Percentiles rank a stretch among this genome's conserved stretches.
Evolutionary conservation across 2,329 filamentous ascomycete species (phyloP).

Genomic region (Monosporascus sp.): DNA sequence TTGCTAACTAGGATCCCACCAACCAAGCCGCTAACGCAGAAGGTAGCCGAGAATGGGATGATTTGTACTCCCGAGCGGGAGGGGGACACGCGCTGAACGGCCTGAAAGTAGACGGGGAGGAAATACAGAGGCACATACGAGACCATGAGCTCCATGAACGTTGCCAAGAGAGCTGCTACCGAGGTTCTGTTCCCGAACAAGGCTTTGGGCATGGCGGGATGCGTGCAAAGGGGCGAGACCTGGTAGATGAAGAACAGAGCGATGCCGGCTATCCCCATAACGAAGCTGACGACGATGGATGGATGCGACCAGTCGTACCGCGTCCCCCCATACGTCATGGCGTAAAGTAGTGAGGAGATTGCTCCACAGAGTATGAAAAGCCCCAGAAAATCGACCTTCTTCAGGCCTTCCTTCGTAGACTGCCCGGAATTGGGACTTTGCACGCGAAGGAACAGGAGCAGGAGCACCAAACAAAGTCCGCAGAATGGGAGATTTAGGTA

Average conservation of each 20-base stretch:
- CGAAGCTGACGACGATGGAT: background rate
- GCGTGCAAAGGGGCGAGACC: background rate
- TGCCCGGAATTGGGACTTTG: background rate
- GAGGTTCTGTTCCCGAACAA: constrained; percentile 37
- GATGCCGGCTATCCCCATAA: background rate
- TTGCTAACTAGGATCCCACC: constrained; percentile 16
- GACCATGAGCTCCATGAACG: constrained; percentile 30
- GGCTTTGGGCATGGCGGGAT: background rate
- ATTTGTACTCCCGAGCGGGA: constrained; percentile 14
- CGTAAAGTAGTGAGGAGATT: background rate
- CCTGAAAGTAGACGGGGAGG: constrained; percentile 37
- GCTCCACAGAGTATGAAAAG: background rate
- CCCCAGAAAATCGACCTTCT: background rate
- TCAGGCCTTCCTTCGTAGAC: background rate
- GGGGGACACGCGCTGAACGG: constrained; percentile 22
- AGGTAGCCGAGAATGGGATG: constrained; percentile 16
- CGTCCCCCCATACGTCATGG: background rate
- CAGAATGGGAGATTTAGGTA: background rate
- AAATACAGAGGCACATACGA: constrained; percentile 29
- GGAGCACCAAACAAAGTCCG: background rate
- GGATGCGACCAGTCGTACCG: background rate
- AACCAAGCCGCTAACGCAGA: constrained; percentile 11
- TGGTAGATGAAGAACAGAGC: background rate
- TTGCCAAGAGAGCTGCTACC: constrained; percentile 20
- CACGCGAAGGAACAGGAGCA: background rate